Base-by-base conservation (phyloP, 176 grass and related monocot genomes). In the Cymbopogon citratus region DNA sequence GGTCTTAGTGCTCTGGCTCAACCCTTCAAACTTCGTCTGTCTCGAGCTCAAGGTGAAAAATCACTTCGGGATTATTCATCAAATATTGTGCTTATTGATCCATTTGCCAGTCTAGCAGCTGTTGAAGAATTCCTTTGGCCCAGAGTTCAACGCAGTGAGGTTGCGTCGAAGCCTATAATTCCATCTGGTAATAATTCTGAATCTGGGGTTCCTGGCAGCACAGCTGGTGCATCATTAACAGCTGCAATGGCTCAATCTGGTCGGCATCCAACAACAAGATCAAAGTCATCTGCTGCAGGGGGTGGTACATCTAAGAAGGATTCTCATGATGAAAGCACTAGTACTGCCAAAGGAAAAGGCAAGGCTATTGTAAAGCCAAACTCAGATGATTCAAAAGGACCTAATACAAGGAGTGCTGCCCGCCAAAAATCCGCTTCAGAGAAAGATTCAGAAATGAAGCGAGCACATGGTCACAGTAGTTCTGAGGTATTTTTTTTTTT, bases 81-180 rank as follows among this genome's bases (percentile, higher is more conserved):
- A 71, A 97, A 97, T 83, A 81, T 97, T 91, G 95, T 97, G 44
- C 86, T 94, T 72, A 92, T 97, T 5, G 92, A 97, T 26, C 90
- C 92, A 27, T 80, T 94, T 60, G 90, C 95, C 23, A 94, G 85
- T 80, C 80, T 97, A 27, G 90, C 87, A 69, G 80, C 88, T 18
- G 88, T 97, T 43, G 95, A 97, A 85, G 95, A 97, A 11, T 97
- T 94, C 65, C 84, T 97, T 59, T 97, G 95, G 95, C 95, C 95
- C 16, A 90, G 86, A 85, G 81, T 97, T 87, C 92, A 94, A 78
- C 90, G 92, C 12, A 87, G 70, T 29, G 92, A 97, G 41, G 79
- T 86, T 75, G 84, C 66, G n/a, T 89, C 88, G 0, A 92, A 94
- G 62, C 79, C 83, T 73, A 75, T 44, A 31, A 48, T 61, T 25